These are phyloP conservation scores for Cucurbita moschata DNA, from an alignment of 306 rosid genomes.

Conservation along the genomic window DNA sequence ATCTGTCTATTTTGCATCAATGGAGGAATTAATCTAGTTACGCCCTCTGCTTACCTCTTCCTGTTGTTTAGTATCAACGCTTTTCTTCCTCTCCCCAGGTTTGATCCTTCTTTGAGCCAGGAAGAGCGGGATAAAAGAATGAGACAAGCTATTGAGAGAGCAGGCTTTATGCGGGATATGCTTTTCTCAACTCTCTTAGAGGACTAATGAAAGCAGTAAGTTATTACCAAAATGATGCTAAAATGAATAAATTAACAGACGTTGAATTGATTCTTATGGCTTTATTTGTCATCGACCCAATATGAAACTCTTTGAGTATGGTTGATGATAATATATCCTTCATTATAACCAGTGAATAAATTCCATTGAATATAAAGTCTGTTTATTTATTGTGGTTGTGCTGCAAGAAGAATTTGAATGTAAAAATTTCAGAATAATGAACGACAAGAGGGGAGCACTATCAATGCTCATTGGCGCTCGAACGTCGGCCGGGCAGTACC, in stretches of 20 bases:
- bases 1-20: not conserved
- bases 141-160: conserved; percentile 69
- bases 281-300: not conserved
- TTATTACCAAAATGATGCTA: conserved; percentile 16
- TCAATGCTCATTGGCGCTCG: not conserved
- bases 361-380: not conserved
- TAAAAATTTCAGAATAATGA: not conserved
- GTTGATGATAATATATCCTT: not conserved
- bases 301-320: not conserved
- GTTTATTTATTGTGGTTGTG: not conserved
- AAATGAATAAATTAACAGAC: conserved; percentile 7
- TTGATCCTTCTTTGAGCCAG: conserved; percentile 68
- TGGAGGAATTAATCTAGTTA: not conserved
- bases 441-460: not conserved
- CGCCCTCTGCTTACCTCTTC: not conserved
- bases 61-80: not conserved
- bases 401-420: conserved; percentile 8
- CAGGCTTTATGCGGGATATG: conserved; percentile 85
- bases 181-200: conserved; percentile 50
- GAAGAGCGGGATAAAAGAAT: conserved; percentile 83
- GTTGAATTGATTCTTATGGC: not conserved
- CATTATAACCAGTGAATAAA: not conserved
- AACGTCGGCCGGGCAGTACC: not conserved
- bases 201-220: conserved; percentile 31
- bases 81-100: conserved; percentile 25